Evolutionary conservation across 2,329 filamentous ascomycete species (phyloP).

Genomic region (Teratosphaeria destructans): DNA sequence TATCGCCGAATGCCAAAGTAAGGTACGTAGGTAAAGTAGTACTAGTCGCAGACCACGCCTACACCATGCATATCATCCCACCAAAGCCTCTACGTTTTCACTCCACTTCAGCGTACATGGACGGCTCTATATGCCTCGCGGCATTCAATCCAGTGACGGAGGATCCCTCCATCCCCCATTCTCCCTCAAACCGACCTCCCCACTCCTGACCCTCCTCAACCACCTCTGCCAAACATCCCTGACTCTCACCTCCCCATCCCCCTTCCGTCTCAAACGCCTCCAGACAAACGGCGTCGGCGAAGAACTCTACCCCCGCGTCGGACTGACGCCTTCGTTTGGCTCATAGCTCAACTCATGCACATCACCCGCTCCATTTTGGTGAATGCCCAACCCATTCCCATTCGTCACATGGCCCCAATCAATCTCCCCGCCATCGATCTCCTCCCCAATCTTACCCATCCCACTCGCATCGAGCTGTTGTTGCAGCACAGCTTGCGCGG

Average conservation of each 20-base stretch:
- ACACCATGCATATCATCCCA: neutral
- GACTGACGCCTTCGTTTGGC: neutral
- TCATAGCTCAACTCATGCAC: neutral
- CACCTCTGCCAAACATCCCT: neutral
- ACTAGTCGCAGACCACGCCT: no score
- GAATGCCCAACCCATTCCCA: neutral
- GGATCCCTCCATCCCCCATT: neutral
- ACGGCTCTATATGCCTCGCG: neutral
- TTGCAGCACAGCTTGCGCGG: constrained; percentile 88
- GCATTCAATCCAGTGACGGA: neutral
- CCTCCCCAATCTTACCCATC: constrained; percentile 16
- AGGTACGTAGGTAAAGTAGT: no score
- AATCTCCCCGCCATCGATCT: constrained; percentile 1
- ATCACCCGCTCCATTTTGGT: neutral
- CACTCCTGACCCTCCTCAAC: neutral
- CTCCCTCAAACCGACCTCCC: neutral
- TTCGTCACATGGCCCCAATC: neutral
- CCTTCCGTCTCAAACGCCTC: neutral
- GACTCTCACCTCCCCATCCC: neutral
- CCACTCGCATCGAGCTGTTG: constrained; percentile 25
- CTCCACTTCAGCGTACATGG: neutral
- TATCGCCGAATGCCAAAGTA: no score
- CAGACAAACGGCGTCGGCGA: neutral
- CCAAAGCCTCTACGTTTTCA: neutral
- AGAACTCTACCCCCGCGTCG: neutral